Evolutionary conservation across 73 alveolate species (phyloP).

Genomic region (Tetrahymena borealis): DNA sequence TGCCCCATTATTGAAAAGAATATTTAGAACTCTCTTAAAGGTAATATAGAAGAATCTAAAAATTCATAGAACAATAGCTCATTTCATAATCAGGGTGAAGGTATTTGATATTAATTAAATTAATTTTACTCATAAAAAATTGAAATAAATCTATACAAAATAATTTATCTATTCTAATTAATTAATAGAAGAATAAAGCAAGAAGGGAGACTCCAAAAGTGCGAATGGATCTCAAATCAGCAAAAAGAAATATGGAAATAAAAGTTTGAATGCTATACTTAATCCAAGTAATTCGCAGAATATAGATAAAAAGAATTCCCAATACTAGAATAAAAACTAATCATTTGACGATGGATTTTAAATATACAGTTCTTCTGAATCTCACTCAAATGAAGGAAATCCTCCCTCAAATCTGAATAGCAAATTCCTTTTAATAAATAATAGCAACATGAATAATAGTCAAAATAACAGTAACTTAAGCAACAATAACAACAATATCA

Average conservation of each 20-base stretch:
- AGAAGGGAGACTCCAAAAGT: background rate
- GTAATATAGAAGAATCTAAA: background rate
- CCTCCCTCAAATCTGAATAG: background rate
- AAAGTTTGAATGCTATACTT: background rate
- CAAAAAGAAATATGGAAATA: background rate
- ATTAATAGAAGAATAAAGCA: background rate
- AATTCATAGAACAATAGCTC: background rate
- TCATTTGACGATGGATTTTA: background rate
- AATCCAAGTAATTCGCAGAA: background rate
- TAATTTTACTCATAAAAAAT: too few species aligned
- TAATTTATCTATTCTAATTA: background rate
- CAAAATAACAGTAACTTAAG: background rate
- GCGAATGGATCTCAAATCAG: background rate
- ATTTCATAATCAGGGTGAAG: background rate
- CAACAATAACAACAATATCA: background rate
- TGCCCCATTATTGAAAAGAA: background rate
- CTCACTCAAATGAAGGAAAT: background rate
- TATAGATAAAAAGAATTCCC: background rate
- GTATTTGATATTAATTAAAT: background rate
- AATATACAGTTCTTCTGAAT: background rate
- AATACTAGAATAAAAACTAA: background rate
- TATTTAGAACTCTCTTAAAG: background rate
- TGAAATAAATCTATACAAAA: too few species aligned
- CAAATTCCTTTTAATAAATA: background rate
- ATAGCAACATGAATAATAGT: background rate